Evolutionary conservation across 257 asterid species (phyloP).

Genomic region (Fraxinus excelsior): DNA sequence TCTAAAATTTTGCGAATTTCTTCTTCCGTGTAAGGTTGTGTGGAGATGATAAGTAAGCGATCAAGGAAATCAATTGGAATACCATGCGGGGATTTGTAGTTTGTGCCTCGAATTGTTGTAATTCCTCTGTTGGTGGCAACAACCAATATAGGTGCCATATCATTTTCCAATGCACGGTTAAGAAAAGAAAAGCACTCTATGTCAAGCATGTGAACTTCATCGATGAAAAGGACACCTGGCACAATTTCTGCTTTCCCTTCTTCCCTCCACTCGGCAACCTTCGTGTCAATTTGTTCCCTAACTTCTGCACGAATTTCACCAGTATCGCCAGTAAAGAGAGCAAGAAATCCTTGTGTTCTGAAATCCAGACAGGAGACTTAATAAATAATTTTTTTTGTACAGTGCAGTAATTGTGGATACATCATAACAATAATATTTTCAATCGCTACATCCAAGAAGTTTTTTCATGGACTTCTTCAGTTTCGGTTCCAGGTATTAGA

Average conservation of each 20-base stretch:
- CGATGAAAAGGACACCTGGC: conserved; percentile 95
- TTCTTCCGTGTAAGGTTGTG: conserved; percentile 79
- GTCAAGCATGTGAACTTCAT: conserved; percentile 99
- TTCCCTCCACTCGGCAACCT: conserved; percentile 98
- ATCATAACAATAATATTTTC: too few relatives aligned
- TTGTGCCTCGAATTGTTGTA: conserved; percentile 84
- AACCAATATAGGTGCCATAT: conserved; percentile 91
- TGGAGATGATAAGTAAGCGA: conserved; percentile 90
- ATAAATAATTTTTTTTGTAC: background rate
- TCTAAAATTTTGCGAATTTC: conserved; percentile 82
- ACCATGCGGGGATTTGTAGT: conserved; percentile 85
- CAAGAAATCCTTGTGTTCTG: conserved; percentile 96
- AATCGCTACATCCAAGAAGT: background rate
- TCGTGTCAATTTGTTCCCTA: conserved; percentile 93
- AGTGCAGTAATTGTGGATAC: background rate
- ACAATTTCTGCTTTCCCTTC: conserved; percentile 97
- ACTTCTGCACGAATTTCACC: conserved; percentile 98
- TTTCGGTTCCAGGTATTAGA: background rate
- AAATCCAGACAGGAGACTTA: conserved; percentile 6
- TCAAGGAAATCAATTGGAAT: conserved; percentile 93
- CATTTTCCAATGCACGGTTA: conserved; percentile 93
- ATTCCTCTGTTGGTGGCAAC: conserved; percentile 98
- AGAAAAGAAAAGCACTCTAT: conserved; percentile 94
- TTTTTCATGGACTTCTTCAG: background rate
- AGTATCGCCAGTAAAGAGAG: conserved; percentile 94